Conservation (phyloP, 2,329 filamentous ascomycete species). For the Aspergillus sclerotialis region DNA sequence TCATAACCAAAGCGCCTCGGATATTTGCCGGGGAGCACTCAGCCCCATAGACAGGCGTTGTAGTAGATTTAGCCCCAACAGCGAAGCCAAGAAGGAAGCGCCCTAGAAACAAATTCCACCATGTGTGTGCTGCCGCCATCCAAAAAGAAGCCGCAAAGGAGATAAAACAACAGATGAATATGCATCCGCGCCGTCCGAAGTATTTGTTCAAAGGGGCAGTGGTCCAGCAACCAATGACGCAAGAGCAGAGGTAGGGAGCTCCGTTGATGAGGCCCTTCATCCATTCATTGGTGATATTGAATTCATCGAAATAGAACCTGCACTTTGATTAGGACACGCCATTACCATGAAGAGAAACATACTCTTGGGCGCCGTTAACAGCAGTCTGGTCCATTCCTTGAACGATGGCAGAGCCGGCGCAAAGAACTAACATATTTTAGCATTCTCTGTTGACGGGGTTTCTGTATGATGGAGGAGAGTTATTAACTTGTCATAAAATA, state of each 20-base stretch:
- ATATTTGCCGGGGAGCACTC: constrained; percentile 44
- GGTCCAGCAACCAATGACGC: constrained; percentile 42
- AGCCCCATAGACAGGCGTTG: constrained; percentile 42
- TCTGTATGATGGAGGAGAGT: too few species aligned
- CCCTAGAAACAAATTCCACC: constrained; percentile 36
- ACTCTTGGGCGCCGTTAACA: constrained; percentile 40
- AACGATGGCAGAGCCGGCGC: constrained; percentile 39
- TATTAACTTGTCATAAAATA: constrained; percentile 40
- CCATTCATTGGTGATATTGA: constrained; percentile 9
- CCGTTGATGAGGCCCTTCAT: constrained; percentile 35
- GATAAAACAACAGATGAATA: constrained; percentile 37
- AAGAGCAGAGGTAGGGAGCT: constrained; percentile 40
- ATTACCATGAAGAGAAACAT: too few species aligned
- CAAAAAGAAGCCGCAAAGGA: constrained; percentile 36
- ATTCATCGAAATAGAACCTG: constrained; percentile 18
- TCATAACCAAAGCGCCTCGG: constrained; percentile 45
- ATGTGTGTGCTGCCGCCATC: constrained; percentile 36
- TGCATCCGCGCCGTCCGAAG: constrained; percentile 40
- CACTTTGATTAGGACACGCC: background rate
- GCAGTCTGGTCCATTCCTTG: constrained; percentile 48
- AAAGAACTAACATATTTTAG: constrained; percentile 1
- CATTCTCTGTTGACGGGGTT: background rate
- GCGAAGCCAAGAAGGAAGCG: constrained; percentile 38
- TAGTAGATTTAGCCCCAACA: constrained; percentile 38
- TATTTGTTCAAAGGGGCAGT: constrained; percentile 41